Evolutionary conservation across 768 basidiomycete genomes (phyloP).

Genomic region (Hygrocybe punicea): DNA sequence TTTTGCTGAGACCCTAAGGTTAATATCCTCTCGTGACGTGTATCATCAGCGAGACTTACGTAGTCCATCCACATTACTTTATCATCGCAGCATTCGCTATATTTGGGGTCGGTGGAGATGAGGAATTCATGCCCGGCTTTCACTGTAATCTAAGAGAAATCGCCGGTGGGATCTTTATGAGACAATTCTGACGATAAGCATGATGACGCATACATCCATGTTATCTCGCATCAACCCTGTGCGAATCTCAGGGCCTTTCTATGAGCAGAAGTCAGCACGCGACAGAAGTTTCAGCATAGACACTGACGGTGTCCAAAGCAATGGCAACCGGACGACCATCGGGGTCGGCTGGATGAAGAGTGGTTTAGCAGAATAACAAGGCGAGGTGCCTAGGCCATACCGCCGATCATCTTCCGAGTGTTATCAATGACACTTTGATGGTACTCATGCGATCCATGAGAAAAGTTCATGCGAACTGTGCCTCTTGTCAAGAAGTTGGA

Average conservation of each 20-base stretch:
- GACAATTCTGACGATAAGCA: conserved; percentile 13
- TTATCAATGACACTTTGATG: conserved; percentile 99
- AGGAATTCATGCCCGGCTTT: conserved; percentile 91
- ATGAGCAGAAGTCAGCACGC: conserved; percentile 12
- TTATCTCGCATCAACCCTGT: conserved; percentile 88
- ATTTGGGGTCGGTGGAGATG: conserved; percentile 79
- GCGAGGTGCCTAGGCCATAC: conserved; percentile 44
- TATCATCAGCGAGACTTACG: conserved; percentile 45
- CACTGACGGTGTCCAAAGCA: conserved; percentile 89
- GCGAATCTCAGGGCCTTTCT: conserved; percentile 99
- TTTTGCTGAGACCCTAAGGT: conserved; percentile 56
- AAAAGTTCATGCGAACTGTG: conserved; percentile 99
- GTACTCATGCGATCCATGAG: conserved; percentile 97
- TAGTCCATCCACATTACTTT: conserved; percentile 93
- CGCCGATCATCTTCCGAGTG: conserved; percentile 77
- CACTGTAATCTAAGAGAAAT: conserved; percentile 62
- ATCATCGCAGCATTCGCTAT: conserved; percentile 74
- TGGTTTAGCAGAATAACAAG: background rate
- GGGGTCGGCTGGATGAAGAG: conserved; percentile 51
- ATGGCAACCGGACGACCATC: conserved; percentile 91
- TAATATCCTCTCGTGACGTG: background rate
- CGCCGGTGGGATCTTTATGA: background rate
- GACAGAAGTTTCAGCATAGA: conserved; percentile 6
- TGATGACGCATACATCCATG: conserved; percentile 61
- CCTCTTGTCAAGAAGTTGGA: background rate